Base-by-base conservation (phyloP, 305 asterid species). In the Fraxinus sp. region DNA sequence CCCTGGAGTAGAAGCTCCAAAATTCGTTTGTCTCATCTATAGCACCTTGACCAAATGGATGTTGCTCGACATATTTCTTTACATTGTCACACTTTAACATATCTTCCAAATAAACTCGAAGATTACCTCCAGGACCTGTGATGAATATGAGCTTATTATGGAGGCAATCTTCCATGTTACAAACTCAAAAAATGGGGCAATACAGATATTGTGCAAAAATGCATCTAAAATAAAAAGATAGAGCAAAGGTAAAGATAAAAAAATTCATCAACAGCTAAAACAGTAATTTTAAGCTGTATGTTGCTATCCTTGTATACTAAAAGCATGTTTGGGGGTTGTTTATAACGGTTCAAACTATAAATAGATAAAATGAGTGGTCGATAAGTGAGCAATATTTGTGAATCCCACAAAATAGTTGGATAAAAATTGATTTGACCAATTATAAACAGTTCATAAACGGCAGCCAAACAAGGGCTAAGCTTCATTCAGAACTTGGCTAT, bases 91-190 rank as follows among this genome's bases (percentile, higher is more conserved):
- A 86, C 36, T 46, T 37, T 35, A 93, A 84, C 81, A 95, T 84
- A 46, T 89, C 94, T 89, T 93, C 95, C 89, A 96, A 88, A 90
- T 96, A 95, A 55, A 86, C 91, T 78, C 97, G 91, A 79, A 96
- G 85, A 83, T 93, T 91, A n/a, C 99, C 99, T 81, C 92, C 95
- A 5, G 92, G 97, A 36, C 98, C 98, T 95, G 90, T 89, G 88
- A 24, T 49, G 76, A 66, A 81, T 57, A 64, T 10, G 24, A 83
- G 66, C 39, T n/a, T 68, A 72, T 66, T 71, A 76, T 9, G 6
- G 13, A 57, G 49, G 57, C 37, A 3, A 73, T 9, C 24, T 18
- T 37, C 10, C 49, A 77, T 68, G 20, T 66, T 72, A 80, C 80
- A 46, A 79, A 72, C 35, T 33, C 70, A 71, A 55, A 62, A 81